Conservation (phyloP, 108 stramenopile species). For the Fistulifera pelliculosa region DNA sequence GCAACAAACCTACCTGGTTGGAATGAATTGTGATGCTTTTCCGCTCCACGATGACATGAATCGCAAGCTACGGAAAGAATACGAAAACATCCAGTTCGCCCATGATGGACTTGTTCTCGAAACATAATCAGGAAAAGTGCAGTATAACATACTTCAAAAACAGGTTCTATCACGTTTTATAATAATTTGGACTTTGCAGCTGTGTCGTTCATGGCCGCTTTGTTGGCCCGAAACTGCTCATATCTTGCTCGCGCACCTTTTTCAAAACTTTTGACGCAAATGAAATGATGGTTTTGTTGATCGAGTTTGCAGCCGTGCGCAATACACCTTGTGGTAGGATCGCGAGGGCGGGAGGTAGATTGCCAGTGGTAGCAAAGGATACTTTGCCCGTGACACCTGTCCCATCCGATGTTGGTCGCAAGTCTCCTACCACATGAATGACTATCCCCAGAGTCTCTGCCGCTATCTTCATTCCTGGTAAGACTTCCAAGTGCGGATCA, state of each 20-base stretch:
- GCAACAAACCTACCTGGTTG: conserved; percentile 57
- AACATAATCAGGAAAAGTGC: background rate
- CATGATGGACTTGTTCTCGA: conserved; percentile 51
- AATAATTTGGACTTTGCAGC: background rate
- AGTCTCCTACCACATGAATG: conserved; percentile 71
- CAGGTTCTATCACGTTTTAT: background rate
- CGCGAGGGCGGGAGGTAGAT: conserved; percentile 52
- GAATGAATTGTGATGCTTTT: conserved; percentile 79
- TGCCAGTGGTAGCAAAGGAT: conserved; percentile 51
- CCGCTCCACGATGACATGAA: conserved; percentile 76
- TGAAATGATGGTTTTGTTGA: conserved; percentile 50
- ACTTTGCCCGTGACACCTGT: conserved; percentile 64
- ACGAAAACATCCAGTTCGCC: conserved; percentile 39
- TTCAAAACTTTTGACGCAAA: conserved; percentile 65
- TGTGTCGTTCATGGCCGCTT: background rate
- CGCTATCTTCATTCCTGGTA: conserved; percentile 48
- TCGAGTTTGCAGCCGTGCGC: conserved; percentile 43
- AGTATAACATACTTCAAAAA: background rate
- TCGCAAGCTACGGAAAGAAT: conserved; percentile 24
- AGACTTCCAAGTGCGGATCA: conserved; percentile 61
- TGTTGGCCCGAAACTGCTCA: conserved; percentile 17
- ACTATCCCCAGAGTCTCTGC: conserved; percentile 44
- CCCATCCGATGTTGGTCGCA: conserved; percentile 48
- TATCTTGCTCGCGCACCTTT: conserved; percentile 47
- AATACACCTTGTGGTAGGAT: conserved; percentile 50